Evolutionary conservation across 441 rosid genomes (phyloP), one percentile per base, ranked within the genome.

Genomic region (Aleurites moluccanus): DNA sequence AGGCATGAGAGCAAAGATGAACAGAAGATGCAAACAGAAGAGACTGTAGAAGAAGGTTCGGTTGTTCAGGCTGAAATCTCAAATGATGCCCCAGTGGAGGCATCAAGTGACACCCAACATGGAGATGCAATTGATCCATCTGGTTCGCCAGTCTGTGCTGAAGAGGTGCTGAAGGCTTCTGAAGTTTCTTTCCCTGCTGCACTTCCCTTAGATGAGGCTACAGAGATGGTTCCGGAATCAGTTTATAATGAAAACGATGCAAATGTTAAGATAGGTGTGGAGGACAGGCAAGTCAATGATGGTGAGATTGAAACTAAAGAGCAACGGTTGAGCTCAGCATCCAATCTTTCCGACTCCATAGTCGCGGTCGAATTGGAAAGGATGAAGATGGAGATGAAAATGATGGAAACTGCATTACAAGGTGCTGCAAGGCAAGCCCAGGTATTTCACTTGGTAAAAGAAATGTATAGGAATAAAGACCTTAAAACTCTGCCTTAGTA

Each of bases 361-460:
- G 88, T 79, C 86, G 50, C 72, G 67, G 79, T 77, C 71, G 98
- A 96, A 83, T 74, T 96, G 76, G 96, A 86, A 85, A 94, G 85
- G 81, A 77, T 91, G 74, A 96, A 87, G 84, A 85, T 71, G 82
- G 98, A 96, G 83, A 88, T 92, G 90, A 88, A 92, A 82, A 90
- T 92, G 96, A 89, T 96, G 89, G 99, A 96, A 86, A 81, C 88
- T 64, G 99, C 99, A 59, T 80, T 96, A 83, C 97, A 88, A 81
- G 97, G 98, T 84, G 99, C 99, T 86, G 98, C 98, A 73, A 94
- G 97, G 86, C 99, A 94, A 92, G 91, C 99, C 73, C 98, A 96
- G 99, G 99, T 96, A 90, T 80, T 73, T 59, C 50, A 6, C 27
- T 23, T 35, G 21, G 27, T 20, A 16, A 0, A 9, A 49, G 6